Conservation (phyloP, 83 land plant genomes). For the Isoetes engelmannii region DNA sequence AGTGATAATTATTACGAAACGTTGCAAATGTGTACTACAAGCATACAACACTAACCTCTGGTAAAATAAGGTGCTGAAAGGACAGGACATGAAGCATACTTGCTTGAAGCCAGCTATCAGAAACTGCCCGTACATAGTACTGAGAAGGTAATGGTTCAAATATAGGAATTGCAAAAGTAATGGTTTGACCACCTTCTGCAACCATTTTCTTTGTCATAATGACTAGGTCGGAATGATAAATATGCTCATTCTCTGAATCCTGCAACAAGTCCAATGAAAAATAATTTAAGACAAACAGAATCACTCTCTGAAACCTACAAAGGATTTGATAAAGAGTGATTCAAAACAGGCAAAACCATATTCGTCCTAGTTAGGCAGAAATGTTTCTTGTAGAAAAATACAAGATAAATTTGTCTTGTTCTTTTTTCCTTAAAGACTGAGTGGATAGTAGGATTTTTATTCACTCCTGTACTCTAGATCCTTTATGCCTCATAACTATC, state of each 20-base stretch:
- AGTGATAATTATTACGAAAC: neutral
- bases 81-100: conserved; percentile 65
- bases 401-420: no score
- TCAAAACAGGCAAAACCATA: no score
- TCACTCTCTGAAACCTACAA: neutral
- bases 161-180: conserved; percentile 85
- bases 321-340: no score
- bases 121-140: conserved; percentile 80
- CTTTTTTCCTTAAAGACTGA: no score
- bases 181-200: conserved; percentile 63
- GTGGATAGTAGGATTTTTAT: no score
- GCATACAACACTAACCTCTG: conserved; percentile 51
- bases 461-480: no score
- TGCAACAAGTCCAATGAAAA: conserved; percentile 15
- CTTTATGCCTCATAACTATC: no score
- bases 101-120: conserved; percentile 92
- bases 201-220: conserved; percentile 75
- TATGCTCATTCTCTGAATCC: conserved; percentile 97
- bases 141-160: conserved; percentile 97
- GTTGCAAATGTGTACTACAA: no score
- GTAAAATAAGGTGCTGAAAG: conserved; percentile 75
- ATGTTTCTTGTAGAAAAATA: no score
- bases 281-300: conserved; percentile 1
- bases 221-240: conserved; percentile 88
- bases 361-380: no score